Conservation (phyloP, 208 protist genomes). For the Angomonas desouzai region DNA sequence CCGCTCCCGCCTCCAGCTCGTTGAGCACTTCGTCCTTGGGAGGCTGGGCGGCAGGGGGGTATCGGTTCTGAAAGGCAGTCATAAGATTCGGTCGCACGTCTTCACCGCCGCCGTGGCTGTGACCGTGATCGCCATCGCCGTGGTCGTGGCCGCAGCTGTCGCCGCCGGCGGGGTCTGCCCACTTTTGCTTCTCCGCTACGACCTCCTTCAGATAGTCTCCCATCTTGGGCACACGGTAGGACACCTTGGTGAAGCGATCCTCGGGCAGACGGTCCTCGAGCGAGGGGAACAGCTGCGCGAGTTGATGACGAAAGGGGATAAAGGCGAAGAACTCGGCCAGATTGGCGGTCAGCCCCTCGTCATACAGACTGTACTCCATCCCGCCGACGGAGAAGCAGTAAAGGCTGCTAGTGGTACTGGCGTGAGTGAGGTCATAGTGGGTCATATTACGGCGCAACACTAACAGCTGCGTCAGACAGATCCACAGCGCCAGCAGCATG, state of each 20-base stretch:
- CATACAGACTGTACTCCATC: neutral
- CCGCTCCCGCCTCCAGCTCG: neutral
- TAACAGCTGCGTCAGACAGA: neutral
- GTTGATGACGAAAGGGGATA: constrained; percentile 3
- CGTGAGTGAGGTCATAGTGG: constrained; percentile 5
- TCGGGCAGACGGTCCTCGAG: neutral
- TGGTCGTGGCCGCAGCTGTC: constrained; percentile 6
- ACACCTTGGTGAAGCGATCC: neutral
- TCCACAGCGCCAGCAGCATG: neutral
- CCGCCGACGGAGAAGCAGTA: constrained; percentile 10
- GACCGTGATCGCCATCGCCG: constrained; percentile 4
- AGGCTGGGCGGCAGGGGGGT: neutral
- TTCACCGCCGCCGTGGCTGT: neutral
- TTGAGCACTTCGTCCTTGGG: neutral
- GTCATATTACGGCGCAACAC: neutral
- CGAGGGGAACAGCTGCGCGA: constrained; percentile 3
- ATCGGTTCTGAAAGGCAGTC: neutral
- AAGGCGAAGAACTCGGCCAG: constrained; percentile 1
- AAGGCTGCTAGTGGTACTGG: neutral
- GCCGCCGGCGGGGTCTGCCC: neutral
- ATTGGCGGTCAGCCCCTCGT: neutral
- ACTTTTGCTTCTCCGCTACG: neutral
- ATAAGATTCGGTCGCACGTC: neutral
- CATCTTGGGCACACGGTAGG: constrained; percentile 5
- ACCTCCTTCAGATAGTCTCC: neutral